Conservation (phyloP, 1,284 basidiomycete genomes). For the Stygiomarasmius scandens region DNA sequence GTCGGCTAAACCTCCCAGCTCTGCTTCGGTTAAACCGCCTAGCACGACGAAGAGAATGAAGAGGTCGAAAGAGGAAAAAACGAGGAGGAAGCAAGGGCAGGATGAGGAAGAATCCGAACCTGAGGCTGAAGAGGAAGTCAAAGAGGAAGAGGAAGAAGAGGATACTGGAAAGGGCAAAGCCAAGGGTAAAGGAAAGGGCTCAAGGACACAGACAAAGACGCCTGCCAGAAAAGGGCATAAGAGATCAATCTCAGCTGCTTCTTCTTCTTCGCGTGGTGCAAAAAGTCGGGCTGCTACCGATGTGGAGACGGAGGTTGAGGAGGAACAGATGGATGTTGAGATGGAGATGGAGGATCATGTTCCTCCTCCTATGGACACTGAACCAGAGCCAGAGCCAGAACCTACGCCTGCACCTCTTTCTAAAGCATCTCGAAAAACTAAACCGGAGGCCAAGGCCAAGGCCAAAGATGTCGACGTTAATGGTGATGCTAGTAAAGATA, state of each 20-base stretch:
- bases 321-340: slow-evolving; percentile 16
- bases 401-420: background rate
- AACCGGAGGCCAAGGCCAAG: no score
- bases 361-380: background rate
- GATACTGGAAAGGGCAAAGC: no score
- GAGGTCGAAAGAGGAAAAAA: no score
- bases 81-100: no score
- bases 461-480: no score
- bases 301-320: slow-evolving; percentile 26
- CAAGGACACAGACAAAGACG: background rate
- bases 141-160: background rate
- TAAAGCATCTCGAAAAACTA: background rate
- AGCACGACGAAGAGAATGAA: no score
- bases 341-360: slow-evolving; percentile 8
- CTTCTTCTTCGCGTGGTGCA: background rate
- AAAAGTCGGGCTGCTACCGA: slow-evolving; percentile 10
- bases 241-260: background rate
- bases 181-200: background rate
- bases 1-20: background rate
- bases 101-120: no score
- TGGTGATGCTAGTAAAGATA: no score
- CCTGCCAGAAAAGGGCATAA: background rate
- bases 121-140: background rate
- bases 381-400: slow-evolving; percentile 2
- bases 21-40: no score